phyloP scores from a whole-genome alignment of 2,329 filamentous ascomycete genomes.

The Triangularia verruculosa region DNA sequence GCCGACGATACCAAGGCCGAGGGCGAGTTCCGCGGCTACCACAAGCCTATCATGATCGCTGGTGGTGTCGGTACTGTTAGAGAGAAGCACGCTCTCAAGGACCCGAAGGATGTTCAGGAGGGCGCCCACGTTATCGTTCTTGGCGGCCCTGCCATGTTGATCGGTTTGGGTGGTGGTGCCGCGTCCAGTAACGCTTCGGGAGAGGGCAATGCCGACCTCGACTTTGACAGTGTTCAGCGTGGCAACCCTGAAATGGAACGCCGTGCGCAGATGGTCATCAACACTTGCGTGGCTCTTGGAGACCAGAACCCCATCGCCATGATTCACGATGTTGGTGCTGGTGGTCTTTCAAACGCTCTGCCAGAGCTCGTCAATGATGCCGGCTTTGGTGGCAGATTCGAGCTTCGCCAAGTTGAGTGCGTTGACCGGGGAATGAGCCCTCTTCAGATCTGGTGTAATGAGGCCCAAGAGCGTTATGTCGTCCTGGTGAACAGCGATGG shows the following conservation, averaged over 20 bases:
- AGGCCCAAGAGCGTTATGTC: conserved; percentile 95
- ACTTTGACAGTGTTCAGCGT: conserved; percentile 95
- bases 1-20: conserved; percentile 41
- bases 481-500: conserved; percentile 78
- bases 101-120: conserved; percentile 71
- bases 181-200: conserved; percentile 88
- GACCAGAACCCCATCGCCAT: conserved; percentile 86
- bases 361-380: conserved; percentile 91
- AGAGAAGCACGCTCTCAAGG: conserved; percentile 86
- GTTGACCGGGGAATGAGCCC: conserved; percentile 91
- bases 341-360: conserved; percentile 71
- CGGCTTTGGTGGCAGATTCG: conserved; percentile 84
- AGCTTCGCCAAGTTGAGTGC: conserved; percentile 90
- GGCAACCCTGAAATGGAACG: conserved; percentile 96
- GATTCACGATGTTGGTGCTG: conserved; percentile 96
- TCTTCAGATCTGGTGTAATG: conserved; percentile 96
- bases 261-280: conserved; percentile 96
- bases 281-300: conserved; percentile 83
- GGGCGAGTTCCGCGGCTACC: conserved; percentile 78
- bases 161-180: conserved; percentile 91
- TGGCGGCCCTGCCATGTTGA: conserved; percentile 95
- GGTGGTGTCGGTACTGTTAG: conserved; percentile 91
- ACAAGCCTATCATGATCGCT: conserved; percentile 98
- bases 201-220: conserved; percentile 84
- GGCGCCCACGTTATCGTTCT: conserved; percentile 92